Conservation (phyloP, 345 rosid genomes). For the Euclidium syriacum region DNA sequence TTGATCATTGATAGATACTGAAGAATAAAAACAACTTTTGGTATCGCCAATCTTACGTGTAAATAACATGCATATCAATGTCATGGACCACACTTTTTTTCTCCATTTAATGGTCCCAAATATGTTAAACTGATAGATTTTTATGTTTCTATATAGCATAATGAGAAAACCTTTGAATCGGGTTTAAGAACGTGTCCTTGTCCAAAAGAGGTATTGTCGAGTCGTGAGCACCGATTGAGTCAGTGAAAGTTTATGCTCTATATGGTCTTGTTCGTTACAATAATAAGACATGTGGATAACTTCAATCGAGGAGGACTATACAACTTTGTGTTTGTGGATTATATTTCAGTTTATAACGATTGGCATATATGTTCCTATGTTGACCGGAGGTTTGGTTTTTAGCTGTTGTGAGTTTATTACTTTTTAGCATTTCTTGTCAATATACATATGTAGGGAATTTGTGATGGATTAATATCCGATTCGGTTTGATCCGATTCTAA, state of each 20-base stretch:
- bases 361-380: conserved; percentile 7
- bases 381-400: conserved; percentile 22
- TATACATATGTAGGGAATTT: not conserved
- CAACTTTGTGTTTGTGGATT: conserved; percentile 24
- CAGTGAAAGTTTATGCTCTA: conserved; percentile 17
- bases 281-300: conserved; percentile 25
- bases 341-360: not conserved
- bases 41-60: conserved; percentile 28
- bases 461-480: not conserved
- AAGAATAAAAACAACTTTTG: conserved; percentile 8
- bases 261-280: conserved; percentile 12
- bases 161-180: conserved; percentile 29
- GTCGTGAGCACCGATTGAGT: conserved; percentile 19
- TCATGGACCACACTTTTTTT: conserved; percentile 30
- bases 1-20: conserved; percentile 19
- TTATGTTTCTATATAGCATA: conserved; percentile 15
- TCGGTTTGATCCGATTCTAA: not conserved
- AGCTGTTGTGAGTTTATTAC: conserved; percentile 5
- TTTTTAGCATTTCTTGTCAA: conserved; percentile 2
- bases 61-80: conserved; percentile 27
- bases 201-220: conserved; percentile 24
- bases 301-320: not conserved
- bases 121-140: conserved; percentile 29
- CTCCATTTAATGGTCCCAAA: conserved; percentile 24
- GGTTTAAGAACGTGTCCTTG: conserved; percentile 24